Conservation (phyloP, 225 moss, liverwort and hornwort species). For the Ulota crispa region DNA sequence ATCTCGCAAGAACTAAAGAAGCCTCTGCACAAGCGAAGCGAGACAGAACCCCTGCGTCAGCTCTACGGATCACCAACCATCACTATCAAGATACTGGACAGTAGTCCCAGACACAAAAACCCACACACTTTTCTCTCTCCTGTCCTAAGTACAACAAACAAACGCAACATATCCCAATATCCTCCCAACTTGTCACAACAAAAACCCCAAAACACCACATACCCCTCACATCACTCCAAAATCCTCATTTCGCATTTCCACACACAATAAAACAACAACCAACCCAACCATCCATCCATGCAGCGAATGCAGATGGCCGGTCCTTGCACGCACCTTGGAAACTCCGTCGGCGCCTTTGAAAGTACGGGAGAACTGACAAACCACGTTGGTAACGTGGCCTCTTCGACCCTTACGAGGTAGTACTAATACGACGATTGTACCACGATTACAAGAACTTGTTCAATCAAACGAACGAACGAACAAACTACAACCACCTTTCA, state of each 20-base stretch:
- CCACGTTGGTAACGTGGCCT: slow-evolving; percentile 6
- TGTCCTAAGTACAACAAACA: neutral
- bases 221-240: neutral
- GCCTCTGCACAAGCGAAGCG: slow-evolving; percentile 9
- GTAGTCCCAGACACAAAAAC: neutral
- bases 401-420: neutral
- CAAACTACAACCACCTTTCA: slow-evolving; percentile 8
- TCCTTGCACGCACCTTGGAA: slow-evolving; percentile 17
- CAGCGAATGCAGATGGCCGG: neutral
- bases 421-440: neutral
- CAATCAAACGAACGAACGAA: neutral
- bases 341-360: neutral
- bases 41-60: neutral
- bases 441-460: neutral
- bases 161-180: neutral
- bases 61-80: neutral
- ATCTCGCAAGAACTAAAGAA: neutral
- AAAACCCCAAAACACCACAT: neutral
- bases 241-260: neutral
- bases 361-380: neutral
- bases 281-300: neutral
- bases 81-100: neutral
- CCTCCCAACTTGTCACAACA: neutral
- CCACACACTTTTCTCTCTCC: neutral
- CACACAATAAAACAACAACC: neutral